Base-by-base conservation (phyloP, 495 filamentous ascomycete genomes). In the Podospora didyma region DNA sequence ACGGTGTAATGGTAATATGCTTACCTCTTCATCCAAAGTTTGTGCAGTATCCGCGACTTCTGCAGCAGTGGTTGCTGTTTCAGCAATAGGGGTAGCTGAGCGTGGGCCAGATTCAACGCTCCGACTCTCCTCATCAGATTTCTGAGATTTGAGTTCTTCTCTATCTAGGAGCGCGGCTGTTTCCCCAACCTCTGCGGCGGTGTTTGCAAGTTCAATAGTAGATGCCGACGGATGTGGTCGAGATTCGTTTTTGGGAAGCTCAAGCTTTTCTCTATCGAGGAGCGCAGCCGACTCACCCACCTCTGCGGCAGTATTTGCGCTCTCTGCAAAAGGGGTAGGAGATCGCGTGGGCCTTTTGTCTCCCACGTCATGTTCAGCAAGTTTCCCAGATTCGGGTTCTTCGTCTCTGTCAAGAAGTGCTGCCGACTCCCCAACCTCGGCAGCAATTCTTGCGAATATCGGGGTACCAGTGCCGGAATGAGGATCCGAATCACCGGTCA, bases 31-130 rank as follows among this genome's bases (percentile, higher is more conserved):
- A 19, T 71, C 68, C 50, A 70, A 62, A 11, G 54, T 48, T 58
- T 71, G 63, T 7, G 77, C 76, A 22, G 67, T 71, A 46, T 79
- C 74, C 22, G 76, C 72, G n/a, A 77, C 76, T 56, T 82, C 77
- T 12, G 75, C 74, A 7, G 78, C 74, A 7, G 67, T 72, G 23
- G 63, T 67, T 17, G 74, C 73, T 35, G 74, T 61, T 28, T 80
- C 66, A 14, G 66, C 49, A 50, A 75, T 73, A 22, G 64, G 70
- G 35, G 68, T 70, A 9, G 61, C 53, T 2, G 68, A 69, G 47
- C 68, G 53, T 16, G 67, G 63, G 50, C 67, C 59, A 39, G 56
- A 56, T 17, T 66, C 70, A 58, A 63, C 65, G 23, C 61, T 58
- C 21, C 65, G 65, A 31, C 62, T 65, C 31, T 63, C 62, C 3